Conservation (phyloP, 345 rosid species). For the Excoecaria agallocha region DNA sequence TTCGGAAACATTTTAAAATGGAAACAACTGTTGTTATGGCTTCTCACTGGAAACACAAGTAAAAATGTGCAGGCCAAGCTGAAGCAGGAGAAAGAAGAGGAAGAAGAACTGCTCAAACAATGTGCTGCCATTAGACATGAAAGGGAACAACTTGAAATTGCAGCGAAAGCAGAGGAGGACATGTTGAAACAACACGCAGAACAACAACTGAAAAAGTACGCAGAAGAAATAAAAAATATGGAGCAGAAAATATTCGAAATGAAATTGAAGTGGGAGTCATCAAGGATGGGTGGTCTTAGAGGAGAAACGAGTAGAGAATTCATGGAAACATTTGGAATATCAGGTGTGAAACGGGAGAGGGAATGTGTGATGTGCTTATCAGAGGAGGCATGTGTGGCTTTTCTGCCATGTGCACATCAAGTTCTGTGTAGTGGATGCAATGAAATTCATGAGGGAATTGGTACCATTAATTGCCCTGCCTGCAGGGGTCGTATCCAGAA, state of each 20-base stretch:
- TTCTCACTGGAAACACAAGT: no score
- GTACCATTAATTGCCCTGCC: constrained; percentile 57
- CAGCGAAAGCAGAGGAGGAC: constrained; percentile 38
- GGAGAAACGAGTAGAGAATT: constrained; percentile 22
- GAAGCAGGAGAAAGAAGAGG: constrained; percentile 20
- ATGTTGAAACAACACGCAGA: constrained; percentile 40
- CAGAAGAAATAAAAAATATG: constrained; percentile 35
- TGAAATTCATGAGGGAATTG: constrained; percentile 46
- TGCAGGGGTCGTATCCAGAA: constrained; percentile 46
- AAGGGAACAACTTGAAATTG: constrained; percentile 40
- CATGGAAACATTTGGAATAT: neutral
- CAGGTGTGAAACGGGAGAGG: constrained; percentile 25
- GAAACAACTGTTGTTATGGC: neutral
- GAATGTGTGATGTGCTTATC: constrained; percentile 58
- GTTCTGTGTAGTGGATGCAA: constrained; percentile 50
- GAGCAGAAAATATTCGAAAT: constrained; percentile 36
- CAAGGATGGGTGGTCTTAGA: constrained; percentile 47
- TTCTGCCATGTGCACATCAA: constrained; percentile 67
- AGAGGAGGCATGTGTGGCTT: constrained; percentile 52
- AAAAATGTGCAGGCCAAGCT: constrained; percentile 25
- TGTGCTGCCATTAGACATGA: constrained; percentile 32
- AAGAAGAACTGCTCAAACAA: constrained; percentile 23
- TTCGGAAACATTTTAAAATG: neutral
- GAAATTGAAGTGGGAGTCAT: constrained; percentile 36
- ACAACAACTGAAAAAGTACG: constrained; percentile 26